Percentiles rank a stretch among this genome's conserved stretches.
Conservation (phyloP, 192 early-diverging fungal species). For the Podochytrium sp. region DNA sequence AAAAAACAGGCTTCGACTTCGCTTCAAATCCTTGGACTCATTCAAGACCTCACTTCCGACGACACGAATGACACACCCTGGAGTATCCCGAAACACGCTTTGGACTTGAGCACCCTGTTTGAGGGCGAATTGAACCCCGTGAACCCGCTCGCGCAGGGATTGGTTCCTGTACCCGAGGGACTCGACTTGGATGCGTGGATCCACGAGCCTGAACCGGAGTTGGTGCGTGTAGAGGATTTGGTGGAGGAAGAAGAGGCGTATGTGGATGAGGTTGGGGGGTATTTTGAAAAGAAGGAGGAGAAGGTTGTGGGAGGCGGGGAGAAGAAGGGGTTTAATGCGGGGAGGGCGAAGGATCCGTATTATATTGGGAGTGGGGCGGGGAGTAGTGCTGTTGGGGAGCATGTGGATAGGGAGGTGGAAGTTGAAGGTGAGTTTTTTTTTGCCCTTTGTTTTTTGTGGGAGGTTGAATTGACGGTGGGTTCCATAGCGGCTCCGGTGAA, state of each 20-base stretch:
- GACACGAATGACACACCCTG: neutral
- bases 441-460: neutral
- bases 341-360: constrained; percentile 1
- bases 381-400: neutral
- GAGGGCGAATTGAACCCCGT: constrained; percentile 89
- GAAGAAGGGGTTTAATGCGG: neutral
- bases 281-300: constrained; percentile 3
- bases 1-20: constrained; percentile 25
- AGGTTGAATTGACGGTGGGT: neutral
- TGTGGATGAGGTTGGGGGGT: constrained; percentile 10
- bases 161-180: constrained; percentile 86
- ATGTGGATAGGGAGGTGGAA: too few species aligned
- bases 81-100: constrained; percentile 11
- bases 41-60: constrained; percentile 11
- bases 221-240: constrained; percentile 40
- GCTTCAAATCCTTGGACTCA: constrained; percentile 18
- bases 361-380: neutral
- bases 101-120: constrained; percentile 45
- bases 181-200: constrained; percentile 86
- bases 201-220: constrained; percentile 68
- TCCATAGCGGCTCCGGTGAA: neutral
- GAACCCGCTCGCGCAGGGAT: constrained; percentile 84
- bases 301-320: neutral
- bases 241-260: constrained; percentile 13
- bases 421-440: neutral